Evolutionary conservation across 2,329 filamentous ascomycete genomes (phyloP).

Genomic region (Penicillium oxalicum): DNA sequence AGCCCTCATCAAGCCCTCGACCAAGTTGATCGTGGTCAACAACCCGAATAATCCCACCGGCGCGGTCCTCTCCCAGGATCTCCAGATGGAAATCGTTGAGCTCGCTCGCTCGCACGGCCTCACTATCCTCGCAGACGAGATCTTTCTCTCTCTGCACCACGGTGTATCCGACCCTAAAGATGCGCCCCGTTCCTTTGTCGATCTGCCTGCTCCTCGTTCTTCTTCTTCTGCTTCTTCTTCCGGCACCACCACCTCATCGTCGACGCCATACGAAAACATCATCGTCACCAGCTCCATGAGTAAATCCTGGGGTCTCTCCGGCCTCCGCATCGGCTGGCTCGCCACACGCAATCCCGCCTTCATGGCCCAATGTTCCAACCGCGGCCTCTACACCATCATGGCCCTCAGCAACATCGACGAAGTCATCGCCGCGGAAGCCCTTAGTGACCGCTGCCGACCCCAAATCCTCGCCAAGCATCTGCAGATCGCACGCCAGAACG

Average conservation of each 20-base stretch:
- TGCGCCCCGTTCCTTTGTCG: slow-evolving; percentile 3
- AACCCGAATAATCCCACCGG: slow-evolving; percentile 11
- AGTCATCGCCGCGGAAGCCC: slow-evolving; percentile 5
- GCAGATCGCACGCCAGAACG: slow-evolving; percentile 1
- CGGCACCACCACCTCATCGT: no score
- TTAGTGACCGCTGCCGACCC: slow-evolving; percentile 6
- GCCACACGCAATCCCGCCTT: neutral
- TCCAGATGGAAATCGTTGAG: slow-evolving; percentile 2
- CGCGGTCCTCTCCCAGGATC: neutral
- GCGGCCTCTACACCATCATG: slow-evolving; percentile 6
- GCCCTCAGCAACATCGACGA: slow-evolving; percentile 5
- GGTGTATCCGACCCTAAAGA: neutral
- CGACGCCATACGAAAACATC: neutral
- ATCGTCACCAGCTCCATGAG: slow-evolving; percentile 11
- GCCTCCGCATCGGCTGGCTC: slow-evolving; percentile 7
- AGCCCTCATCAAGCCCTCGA: slow-evolving; percentile 3
- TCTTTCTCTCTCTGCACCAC: slow-evolving; percentile 8
- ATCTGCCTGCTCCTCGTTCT: neutral
- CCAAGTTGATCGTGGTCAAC: slow-evolving; percentile 10
- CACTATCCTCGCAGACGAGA: slow-evolving; percentile 6
- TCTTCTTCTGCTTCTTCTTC: neutral
- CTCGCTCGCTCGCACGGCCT: slow-evolving; percentile 2
- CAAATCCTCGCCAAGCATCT: slow-evolving; percentile 6
- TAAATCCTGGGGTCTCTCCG: slow-evolving; percentile 10
- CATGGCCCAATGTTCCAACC: neutral